Percentiles rank a stretch among this genome's conserved stretches.
phyloP scores from a whole-genome alignment of 2,329 filamentous ascomycete genomes.

The Xylariaceae sp. region DNA sequence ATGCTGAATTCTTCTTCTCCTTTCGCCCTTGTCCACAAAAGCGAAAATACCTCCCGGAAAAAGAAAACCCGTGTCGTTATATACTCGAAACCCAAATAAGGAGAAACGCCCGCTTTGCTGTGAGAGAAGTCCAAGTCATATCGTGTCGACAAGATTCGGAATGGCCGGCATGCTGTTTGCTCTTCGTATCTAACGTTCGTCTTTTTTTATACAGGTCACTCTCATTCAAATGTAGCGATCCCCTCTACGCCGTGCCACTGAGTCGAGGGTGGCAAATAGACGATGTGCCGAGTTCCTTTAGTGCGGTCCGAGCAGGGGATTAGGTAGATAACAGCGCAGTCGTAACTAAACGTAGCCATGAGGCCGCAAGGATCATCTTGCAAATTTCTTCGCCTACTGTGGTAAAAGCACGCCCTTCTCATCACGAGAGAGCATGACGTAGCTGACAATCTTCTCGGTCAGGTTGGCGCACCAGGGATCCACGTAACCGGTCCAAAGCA shows the following conservation, averaged over 20 bases:
- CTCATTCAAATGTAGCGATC: constrained; percentile 1
- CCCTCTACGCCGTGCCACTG: not conserved
- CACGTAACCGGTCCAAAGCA: constrained; percentile 49
- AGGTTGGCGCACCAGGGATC: constrained; percentile 46
- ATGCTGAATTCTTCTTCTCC: constrained; percentile 10
- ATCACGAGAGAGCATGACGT: constrained; percentile 30
- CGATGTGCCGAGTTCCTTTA: not conserved
- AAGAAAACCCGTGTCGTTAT: constrained; percentile 13
- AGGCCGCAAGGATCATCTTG: not conserved
- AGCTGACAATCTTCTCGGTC: constrained; percentile 37
- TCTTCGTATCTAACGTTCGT: constrained; percentile 1
- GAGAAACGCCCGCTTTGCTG: constrained; percentile 20
- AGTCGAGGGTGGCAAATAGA: constrained; percentile 1
- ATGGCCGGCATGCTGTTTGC: constrained; percentile 1
- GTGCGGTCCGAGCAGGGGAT: not conserved
- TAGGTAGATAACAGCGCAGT: not conserved
- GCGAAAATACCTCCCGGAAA: not conserved
- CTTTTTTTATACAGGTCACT: constrained; percentile 14
- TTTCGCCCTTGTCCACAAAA: not conserved
- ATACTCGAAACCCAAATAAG: constrained; percentile 16
- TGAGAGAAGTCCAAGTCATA: constrained; percentile 16
- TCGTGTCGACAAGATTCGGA: constrained; percentile 17
- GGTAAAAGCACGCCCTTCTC: constrained; percentile 33
- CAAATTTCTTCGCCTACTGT: constrained; percentile 19
- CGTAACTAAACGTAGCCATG: not conserved